A percentile compares a stretch with the other conserved stretches of the same genome.
These are phyloP conservation scores for Excoecaria agallocha DNA, from an alignment of 345 rosid species.

Conservation along the genomic window DNA sequence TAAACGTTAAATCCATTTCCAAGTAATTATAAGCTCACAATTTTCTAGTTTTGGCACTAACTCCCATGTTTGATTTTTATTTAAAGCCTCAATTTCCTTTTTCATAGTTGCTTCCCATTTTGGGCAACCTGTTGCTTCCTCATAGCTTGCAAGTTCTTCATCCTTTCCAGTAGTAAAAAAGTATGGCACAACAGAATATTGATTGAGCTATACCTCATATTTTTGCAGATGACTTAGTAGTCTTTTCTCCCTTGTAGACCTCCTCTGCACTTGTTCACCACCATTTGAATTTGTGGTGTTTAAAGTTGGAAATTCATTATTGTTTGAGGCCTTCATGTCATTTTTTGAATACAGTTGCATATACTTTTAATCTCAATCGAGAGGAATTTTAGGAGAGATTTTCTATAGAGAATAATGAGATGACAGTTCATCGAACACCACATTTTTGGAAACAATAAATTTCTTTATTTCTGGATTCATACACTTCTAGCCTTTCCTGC, in stretches of 20 bases:
- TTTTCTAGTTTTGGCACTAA: constrained; percentile 16
- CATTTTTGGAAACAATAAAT: background rate
- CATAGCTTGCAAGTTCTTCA: background rate
- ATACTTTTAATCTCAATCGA: background rate
- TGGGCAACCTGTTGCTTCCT: no score
- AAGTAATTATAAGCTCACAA: constrained; percentile 12
- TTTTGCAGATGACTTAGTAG: background rate
- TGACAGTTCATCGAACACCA: no score
- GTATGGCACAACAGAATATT: no score
- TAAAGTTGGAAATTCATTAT: no score
- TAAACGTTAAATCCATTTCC: constrained; percentile 7
- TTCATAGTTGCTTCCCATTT: no score
- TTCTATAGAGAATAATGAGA: background rate
- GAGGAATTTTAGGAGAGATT: no score
- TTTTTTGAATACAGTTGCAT: background rate
- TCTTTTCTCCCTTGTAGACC: background rate
- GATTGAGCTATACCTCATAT: background rate
- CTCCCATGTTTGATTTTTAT: constrained; percentile 16
- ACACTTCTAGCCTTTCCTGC: constrained; percentile 19
- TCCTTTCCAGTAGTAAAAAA: no score
- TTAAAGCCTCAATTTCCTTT: no score
- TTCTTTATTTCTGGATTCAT: constrained; percentile 22
- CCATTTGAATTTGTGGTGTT: no score
- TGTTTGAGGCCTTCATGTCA: no score
- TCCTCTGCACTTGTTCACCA: background rate